Base-by-base conservation (phyloP, 129 eudicot genomes). In the Mikania micrantha region DNA sequence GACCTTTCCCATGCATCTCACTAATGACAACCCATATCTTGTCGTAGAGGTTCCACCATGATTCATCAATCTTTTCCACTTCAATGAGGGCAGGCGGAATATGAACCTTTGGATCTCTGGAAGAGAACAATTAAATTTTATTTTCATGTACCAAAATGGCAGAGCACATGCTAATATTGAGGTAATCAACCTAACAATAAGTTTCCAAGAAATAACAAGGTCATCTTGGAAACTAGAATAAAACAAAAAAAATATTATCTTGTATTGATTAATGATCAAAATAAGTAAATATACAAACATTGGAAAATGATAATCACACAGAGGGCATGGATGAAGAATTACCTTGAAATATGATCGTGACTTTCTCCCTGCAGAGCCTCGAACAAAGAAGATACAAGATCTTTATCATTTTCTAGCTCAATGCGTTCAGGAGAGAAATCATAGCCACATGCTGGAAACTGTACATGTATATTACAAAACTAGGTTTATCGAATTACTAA, bases 21-120 rank as follows among this genome's bases (percentile, higher is more conserved):
- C 82, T 78, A 60, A 90, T 83, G 11, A 87, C 53, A 53, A 81
- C 79, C 96, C 96, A 94, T 20, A 89, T 48, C n/a, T 72, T 80
- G 80, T 94, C 99, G 78, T 87, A 94, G 24, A 94, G 58, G 72
- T 68, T 75, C 99, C 99, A 94, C 99, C 97, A 94, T 60, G 78
- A 82, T 53, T 82, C 92, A 76, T 82, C 86, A 66, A 69, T 64
- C 66, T 76, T 82, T 56, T 76, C 80, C 68, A 64, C 71, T 72
- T 88, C 87, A 31, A 64, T 41, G 25, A 66, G 22, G 25, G 44
- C 70, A 63, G 63, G 74, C 59, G 70, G 75, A 48, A 56, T 70
- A 48, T 70, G 79, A 59, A 58, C 34, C 82, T 40, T 34, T 38
- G 71, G 60, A 69, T 69, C 71, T 52, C 90, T 81, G 52, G 47